These are phyloP conservation scores for Pythium chondricola DNA, from an alignment of 352 stramenopile genomes.

Conservation along the genomic window DNA sequence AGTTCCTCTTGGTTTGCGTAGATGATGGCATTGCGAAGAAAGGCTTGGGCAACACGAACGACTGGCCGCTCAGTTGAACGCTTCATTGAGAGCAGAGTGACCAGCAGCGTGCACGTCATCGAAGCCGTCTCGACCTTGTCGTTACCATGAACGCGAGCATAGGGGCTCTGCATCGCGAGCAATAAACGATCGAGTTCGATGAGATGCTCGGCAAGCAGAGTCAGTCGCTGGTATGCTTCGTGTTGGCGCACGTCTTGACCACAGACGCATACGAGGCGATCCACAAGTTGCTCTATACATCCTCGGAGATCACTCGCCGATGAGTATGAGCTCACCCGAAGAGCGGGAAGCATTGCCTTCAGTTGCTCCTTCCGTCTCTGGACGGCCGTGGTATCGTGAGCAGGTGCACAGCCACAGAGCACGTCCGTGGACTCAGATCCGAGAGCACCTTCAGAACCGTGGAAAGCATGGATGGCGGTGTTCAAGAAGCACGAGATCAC, in stretches of 20 bases:
- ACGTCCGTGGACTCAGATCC: conserved; percentile 3
- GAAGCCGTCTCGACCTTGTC: neutral
- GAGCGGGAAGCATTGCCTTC: conserved; percentile 13
- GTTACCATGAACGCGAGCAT: no score
- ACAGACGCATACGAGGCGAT: conserved; percentile 7
- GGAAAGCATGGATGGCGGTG: conserved; percentile 24
- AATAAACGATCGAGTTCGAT: no score
- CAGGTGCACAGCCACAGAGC: conserved; percentile 19
- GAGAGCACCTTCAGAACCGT: conserved; percentile 17
- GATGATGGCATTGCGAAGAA: neutral
- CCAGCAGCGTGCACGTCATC: neutral
- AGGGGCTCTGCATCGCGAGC: conserved; percentile 15
- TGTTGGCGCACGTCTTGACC: conserved; percentile 7
- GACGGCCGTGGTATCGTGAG: conserved; percentile 10
- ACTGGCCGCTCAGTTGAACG: neutral
- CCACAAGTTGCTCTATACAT: conserved; percentile 13
- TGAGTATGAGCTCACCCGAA: conserved; percentile 10
- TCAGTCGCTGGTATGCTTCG: conserved; percentile 12
- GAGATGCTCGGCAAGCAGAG: conserved; percentile 9
- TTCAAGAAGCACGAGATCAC: conserved; percentile 23
- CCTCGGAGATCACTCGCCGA: conserved; percentile 8
- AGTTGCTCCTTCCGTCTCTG: conserved; percentile 15
- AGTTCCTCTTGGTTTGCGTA: neutral
- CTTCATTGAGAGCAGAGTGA: neutral
- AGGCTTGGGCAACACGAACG: conserved; percentile 2